Base-by-base conservation (phyloP, 2,329 filamentous ascomycete species). In the Ascochyta viciae-villosae region DNA sequence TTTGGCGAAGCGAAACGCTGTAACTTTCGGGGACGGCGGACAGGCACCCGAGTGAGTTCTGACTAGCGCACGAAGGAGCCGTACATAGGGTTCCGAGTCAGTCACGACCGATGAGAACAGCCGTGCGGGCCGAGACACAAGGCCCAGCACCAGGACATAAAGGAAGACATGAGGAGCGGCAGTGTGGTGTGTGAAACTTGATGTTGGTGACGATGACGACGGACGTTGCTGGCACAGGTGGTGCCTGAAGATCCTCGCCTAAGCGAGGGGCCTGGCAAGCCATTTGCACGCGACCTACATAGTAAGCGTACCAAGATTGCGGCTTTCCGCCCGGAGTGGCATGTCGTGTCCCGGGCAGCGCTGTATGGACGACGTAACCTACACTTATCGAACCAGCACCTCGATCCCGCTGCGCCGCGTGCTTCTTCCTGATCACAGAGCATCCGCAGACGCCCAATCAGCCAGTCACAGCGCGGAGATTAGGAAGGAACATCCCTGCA, bases 231-330 rank as follows among this genome's bases (percentile, higher is more conserved):
- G 39, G 35, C 23, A 31, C n/a, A 50, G 40, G 35, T 27, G 43
- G 51, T 57, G 44, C 54, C 54, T 57, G 54, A 57, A 53, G 54
- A 57, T 57, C 54, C 44, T 43, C 54, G 44, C 35, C 42, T 50
- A 51, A 53, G 49, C 54, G 49, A 57, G 49, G 34, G 27, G 40
- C 22, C 54, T 48, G 46, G 45, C 50, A 31, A 50, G 50, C 54
- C 44, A 41, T 52, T 50, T 47, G 54, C 54, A 52, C 49, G 43
- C 48, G 39, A 49, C 54, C 33, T 34, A n/a, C n/a, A n/a, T n/a
- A n/a, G n/a, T n/a, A 39, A 46, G 42, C 37, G 53, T 47, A 56
- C 47, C 53, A 50, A 47, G 47, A 26, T 37, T 39, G 38, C 47
- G 53, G 53, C 48, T 51, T 47, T 39, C 42, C 48, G 47, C 38